Base-by-base conservation (phyloP, 257 asterid genomes). In the Eucommia ulmoides region DNA sequence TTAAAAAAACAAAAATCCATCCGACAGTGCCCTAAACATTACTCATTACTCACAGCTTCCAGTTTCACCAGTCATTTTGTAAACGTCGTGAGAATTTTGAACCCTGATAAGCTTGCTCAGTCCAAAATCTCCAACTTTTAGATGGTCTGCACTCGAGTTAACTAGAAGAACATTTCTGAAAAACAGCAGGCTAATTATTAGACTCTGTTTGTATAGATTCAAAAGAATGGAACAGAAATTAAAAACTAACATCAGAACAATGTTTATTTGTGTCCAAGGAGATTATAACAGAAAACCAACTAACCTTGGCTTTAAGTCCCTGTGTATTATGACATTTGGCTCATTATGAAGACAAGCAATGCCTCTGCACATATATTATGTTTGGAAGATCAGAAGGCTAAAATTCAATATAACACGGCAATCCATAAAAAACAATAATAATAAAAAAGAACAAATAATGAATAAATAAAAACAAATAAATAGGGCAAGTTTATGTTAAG, bases 301-400 rank as follows among this genome's bases (percentile, higher is more conserved):
- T 72, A 47, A 69, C 99, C 99, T 86, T 55, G 99, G 98, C 65
- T 91, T 91, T 41, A 91, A 81, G 69, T 91, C 99, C 74, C 99
- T 72, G 76, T 91, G 99, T 70, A 91, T 74, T 24, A 91, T 58
- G 16, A 86, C 99, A 74, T 91, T 91, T 56, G 99, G 99, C 68
- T 91, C 96, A 42, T 74, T 83, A 61, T 91, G 99, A 73, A 91
- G 94, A 86, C 86, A 91, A 52, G 99, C 94, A 93, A 91, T 86
- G 75, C 99, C 99, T 67, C 99, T 86, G 86, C 58, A 55, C 58
- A 54, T 56, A 60, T 51, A 63, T 69, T 55, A 41, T 59, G 41
- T 29, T 44, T 21, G 42, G 50, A 47, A 24, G 12, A 29, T 29
- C 38, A 29, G 38, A 12, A n/a, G n/a, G n/a, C n/a, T n/a, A n/a